Conservation (phyloP, 192 early-diverging fungal species). For the Gonapodya sp. region DNA sequence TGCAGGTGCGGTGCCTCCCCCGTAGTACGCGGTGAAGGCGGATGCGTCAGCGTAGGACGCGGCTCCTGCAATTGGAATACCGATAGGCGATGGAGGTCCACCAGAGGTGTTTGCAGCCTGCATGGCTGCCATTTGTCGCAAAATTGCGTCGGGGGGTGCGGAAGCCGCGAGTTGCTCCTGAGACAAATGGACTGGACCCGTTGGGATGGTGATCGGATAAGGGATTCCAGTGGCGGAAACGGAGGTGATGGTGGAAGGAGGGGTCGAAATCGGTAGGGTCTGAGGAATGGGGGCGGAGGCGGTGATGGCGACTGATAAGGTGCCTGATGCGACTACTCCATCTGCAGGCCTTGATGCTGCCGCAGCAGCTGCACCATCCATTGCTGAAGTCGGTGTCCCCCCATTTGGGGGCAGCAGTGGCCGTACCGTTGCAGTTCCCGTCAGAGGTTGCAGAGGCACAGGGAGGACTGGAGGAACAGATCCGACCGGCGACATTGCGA, state of each 20-base stretch:
- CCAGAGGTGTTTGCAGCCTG: not conserved
- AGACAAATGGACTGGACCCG: not conserved
- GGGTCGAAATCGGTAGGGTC: not conserved
- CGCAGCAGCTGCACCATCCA: not conserved
- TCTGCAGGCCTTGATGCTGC: not conserved
- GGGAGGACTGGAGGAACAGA: not conserved
- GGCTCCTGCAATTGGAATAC: not conserved
- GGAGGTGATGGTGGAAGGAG: not conserved
- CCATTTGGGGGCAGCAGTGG: not conserved
- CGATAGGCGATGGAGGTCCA: not conserved
- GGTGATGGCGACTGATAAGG: not conserved
- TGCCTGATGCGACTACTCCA: not conserved
- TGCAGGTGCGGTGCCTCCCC: not conserved
- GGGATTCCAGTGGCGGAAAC: not conserved
- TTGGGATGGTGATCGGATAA: not conserved
- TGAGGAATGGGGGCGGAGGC: not conserved
- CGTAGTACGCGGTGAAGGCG: not conserved
- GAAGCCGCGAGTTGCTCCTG: not conserved
- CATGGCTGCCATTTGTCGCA: not conserved
- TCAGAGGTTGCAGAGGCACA: not conserved
- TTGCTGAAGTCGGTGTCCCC: not conserved
- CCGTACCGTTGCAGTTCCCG: not conserved
- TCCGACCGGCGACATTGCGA: not conserved
- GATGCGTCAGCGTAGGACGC: not conserved
- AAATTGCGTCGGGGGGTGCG: slow-evolving; percentile 4